Evolutionary conservation across 352 stramenopile species (phyloP).

Genomic region (Phytophthora pluvialis): DNA sequence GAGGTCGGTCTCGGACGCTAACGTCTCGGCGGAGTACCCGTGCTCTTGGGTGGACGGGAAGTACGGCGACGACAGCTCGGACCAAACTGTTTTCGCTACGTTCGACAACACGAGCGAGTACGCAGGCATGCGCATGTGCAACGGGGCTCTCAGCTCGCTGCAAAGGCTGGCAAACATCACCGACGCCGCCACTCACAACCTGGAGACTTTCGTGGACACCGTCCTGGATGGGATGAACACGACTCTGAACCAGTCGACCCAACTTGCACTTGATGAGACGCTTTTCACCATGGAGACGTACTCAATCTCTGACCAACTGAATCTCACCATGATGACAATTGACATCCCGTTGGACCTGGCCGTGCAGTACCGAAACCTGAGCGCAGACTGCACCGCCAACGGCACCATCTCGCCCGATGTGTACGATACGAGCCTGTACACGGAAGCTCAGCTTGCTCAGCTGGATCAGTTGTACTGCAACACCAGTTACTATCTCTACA

Average conservation of each 20-base stretch:
- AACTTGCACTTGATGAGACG: constrained; percentile 32
- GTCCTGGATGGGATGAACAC: constrained; percentile 34
- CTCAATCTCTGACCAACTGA: constrained; percentile 41
- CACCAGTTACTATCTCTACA: constrained; percentile 33
- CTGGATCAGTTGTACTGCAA: constrained; percentile 31
- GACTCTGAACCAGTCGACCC: constrained; percentile 27
- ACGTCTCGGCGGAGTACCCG: constrained; percentile 38
- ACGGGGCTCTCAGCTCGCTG: constrained; percentile 42
- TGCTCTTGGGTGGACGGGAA: constrained; percentile 41
- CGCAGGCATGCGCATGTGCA: constrained; percentile 33
- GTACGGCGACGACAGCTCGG: constrained; percentile 15
- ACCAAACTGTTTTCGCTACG: constrained; percentile 16
- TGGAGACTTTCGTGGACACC: constrained; percentile 28
- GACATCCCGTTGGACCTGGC: constrained; percentile 35
- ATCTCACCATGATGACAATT: constrained; percentile 45
- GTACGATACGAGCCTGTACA: constrained; percentile 23
- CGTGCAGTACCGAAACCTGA: constrained; percentile 40
- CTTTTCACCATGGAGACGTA: constrained; percentile 40
- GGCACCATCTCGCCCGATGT: constrained; percentile 18
- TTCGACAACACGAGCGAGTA: constrained; percentile 33
- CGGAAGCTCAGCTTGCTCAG: constrained; percentile 12
- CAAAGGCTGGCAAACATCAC: constrained; percentile 33
- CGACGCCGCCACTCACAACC: constrained; percentile 33
- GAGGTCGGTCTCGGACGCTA: constrained; percentile 41
- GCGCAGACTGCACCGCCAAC: constrained; percentile 29